phyloP scores from a whole-genome alignment of 2,329 filamentous ascomycete genomes.

The Stemphylium lycopersici region DNA sequence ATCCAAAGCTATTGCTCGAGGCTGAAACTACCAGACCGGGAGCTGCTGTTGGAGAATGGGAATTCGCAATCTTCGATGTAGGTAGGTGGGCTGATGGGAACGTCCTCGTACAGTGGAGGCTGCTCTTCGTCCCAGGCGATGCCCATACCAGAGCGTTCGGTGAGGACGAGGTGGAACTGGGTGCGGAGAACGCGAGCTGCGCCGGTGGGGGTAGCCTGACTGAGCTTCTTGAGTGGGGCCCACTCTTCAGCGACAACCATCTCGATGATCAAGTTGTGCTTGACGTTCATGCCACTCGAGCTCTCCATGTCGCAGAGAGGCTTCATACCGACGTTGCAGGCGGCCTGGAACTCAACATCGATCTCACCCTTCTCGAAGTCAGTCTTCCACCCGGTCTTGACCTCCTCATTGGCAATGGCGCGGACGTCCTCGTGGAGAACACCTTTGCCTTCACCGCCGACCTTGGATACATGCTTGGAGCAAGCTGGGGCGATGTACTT shows the following conservation, averaged over 20 bases:
- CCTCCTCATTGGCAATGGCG: constrained; percentile 77
- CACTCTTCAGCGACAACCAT: constrained; percentile 95
- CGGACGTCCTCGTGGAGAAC: constrained; percentile 75
- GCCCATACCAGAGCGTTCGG: constrained; percentile 82
- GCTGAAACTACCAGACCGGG: constrained; percentile 35
- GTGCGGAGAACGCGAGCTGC: constrained; percentile 90
- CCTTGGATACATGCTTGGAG: constrained; percentile 71
- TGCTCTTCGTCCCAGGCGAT: constrained; percentile 98
- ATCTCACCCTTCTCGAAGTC: constrained; percentile 75
- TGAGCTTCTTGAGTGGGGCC: constrained; percentile 70
- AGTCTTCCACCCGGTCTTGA: constrained; percentile 90
- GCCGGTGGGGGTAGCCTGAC: constrained; percentile 82
- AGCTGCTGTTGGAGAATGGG: constrained; percentile 25
- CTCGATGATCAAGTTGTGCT: constrained; percentile 87
- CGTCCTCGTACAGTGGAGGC: constrained; percentile 91
- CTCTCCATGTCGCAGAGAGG: constrained; percentile 80
- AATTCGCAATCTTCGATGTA: constrained; percentile 47
- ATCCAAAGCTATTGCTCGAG: constrained; percentile 14
- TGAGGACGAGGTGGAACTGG: constrained; percentile 84
- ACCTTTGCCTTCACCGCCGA: constrained; percentile 71
- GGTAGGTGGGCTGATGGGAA: constrained; percentile 80
- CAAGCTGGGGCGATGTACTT: constrained; percentile 82
- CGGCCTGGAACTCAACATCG: constrained; percentile 77
- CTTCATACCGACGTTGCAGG: constrained; percentile 65
- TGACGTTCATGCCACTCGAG: constrained; percentile 75